Percentiles rank a stretch among this genome's conserved stretches.
These are phyloP conservation scores for Ganoderma meredithae DNA, from an alignment of 1,284 basidiomycete genomes.

Conservation along the genomic window DNA sequence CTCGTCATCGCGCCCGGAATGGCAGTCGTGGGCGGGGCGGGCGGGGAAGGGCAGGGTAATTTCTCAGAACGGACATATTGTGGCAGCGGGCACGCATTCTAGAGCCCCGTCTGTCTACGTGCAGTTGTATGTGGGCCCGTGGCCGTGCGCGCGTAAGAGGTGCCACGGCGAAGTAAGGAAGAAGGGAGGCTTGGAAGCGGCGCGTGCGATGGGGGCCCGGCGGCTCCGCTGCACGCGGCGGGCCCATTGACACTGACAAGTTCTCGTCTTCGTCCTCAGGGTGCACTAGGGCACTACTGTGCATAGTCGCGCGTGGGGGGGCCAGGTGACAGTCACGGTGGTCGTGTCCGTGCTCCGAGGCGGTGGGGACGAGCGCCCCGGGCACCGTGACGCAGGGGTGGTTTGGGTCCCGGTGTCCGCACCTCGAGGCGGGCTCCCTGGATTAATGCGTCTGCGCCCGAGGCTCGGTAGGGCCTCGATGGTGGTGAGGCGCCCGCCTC, in stretches of 20 bases:
- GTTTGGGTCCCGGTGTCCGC: not conserved
- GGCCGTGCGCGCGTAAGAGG: no score
- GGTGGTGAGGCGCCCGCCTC: no score
- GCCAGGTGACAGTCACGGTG: no score
- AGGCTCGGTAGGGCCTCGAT: not conserved
- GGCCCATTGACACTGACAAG: not conserved
- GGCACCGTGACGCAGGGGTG: no score
- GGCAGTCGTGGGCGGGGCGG: not conserved
- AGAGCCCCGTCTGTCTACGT: no score
- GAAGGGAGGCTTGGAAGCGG: not conserved
- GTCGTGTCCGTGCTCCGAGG: not conserved
- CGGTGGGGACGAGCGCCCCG: no score
- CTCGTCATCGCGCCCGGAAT: not conserved
- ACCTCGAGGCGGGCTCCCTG: not conserved
- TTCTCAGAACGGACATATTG: constrained; percentile 23
- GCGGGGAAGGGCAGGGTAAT: not conserved
- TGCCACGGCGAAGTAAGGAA: not conserved
- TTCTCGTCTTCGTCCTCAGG: not conserved
- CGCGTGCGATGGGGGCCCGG: not conserved
- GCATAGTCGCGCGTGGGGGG: no score
- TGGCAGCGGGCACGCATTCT: constrained; percentile 12
- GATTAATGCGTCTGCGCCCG: not conserved
- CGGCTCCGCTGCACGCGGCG: not conserved
- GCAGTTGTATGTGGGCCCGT: no score
- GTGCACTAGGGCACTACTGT: no score